A percentile compares a stretch with the other conserved stretches of the same genome.
These are phyloP conservation scores for Metschnikowia bowlesiae DNA, from an alignment of 805 yeast genomes.

Conservation along the genomic window DNA sequence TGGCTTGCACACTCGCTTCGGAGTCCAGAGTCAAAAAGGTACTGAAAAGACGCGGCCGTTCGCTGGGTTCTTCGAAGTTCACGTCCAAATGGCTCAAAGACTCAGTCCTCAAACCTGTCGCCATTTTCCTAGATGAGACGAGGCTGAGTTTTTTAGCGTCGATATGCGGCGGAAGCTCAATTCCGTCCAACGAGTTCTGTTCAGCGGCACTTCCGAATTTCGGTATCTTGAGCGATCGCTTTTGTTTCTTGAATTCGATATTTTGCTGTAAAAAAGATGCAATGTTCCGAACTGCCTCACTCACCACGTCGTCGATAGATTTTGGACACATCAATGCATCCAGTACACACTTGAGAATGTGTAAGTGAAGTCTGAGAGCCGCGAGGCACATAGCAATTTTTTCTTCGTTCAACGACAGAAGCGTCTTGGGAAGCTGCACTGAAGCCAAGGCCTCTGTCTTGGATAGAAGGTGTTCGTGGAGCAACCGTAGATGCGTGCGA, in stretches of 20 bases:
- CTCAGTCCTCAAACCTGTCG: not conserved
- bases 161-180: slow-evolving; percentile 35
- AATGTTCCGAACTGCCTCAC: not conserved
- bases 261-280: not conserved
- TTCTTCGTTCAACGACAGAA: slow-evolving; percentile 32
- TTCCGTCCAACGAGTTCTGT: slow-evolving; percentile 27
- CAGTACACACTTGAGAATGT: slow-evolving; percentile 17
- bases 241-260: not conserved
- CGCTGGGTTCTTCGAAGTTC: not conserved
- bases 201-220: not conserved
- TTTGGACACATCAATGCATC: not conserved
- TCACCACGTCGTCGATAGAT: not conserved
- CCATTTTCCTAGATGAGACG: slow-evolving; percentile 1
- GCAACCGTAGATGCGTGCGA: slow-evolving; percentile 9
- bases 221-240: not conserved
- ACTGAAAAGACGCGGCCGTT: slow-evolving; percentile 10
- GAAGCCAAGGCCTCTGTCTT: slow-evolving; percentile 27
- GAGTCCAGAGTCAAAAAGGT: slow-evolving; percentile 16
- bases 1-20: slow-evolving; percentile 19
- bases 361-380: slow-evolving; percentile 30
- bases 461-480: slow-evolving; percentile 12
- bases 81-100: slow-evolving; percentile 5
- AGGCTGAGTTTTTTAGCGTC: slow-evolving; percentile 28
- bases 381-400: slow-evolving; percentile 23
- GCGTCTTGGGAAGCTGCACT: slow-evolving; percentile 21